Conservation (phyloP, 129 eudicot species). For the Silybum marianum region DNA sequence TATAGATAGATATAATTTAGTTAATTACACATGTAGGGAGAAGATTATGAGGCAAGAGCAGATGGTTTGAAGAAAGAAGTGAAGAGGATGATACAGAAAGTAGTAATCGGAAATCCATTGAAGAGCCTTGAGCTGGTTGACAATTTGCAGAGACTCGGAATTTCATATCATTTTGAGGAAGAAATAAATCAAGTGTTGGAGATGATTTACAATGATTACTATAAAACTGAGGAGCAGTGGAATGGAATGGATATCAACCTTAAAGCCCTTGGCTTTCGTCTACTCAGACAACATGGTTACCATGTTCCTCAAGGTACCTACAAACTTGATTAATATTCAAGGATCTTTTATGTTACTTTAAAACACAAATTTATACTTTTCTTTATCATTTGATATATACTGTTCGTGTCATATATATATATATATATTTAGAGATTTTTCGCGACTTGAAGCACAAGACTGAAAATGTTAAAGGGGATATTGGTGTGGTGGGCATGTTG, state of each 20-base stretch:
- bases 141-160: background rate
- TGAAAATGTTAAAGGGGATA: background rate
- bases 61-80: background rate
- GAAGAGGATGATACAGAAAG: background rate
- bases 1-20: too few relatives aligned
- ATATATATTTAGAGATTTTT: background rate
- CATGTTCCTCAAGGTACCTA: background rate
- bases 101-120: background rate
- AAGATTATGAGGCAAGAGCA: too few relatives aligned
- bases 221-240: background rate
- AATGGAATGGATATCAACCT: background rate
- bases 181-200: background rate
- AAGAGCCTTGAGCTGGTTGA: background rate
- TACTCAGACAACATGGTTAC: background rate
- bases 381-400: background rate
- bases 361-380: background rate
- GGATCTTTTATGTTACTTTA: background rate
- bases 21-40: too few relatives aligned
- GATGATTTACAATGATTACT: background rate
- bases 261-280: constrained; percentile 16
- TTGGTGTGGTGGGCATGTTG: background rate
- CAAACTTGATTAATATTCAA: background rate
- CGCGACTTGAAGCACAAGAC: background rate
- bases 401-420: too few relatives aligned
- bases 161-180: background rate